Evolutionary conservation across 139 green algal genomes (phyloP), one percentile per base, ranked within the genome.

Genomic region (Eudorina sp.): DNA sequence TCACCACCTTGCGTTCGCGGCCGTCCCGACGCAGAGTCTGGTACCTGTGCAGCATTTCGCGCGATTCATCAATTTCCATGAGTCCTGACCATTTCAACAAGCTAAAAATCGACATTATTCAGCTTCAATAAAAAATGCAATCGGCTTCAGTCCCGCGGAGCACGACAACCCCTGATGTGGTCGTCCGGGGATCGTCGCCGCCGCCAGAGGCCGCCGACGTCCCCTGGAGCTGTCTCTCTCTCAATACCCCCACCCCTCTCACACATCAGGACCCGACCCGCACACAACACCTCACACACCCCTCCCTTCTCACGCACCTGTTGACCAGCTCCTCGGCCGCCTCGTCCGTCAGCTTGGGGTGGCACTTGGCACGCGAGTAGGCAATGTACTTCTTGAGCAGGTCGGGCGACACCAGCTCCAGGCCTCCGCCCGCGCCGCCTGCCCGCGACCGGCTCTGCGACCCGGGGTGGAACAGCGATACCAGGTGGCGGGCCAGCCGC

Each of bases 301-400:
- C n/a, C n/a, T n/a, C n/a, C n/a, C n/a, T n/a, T n/a, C n/a, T n/a
- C 46, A 38, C 79, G 14, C 79, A 85, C 80, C 66, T 69, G 4
- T 94, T 86, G 13, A 98, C 90, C 82, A 99, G 94, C 62, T 94
- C 91, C 38, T 95, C 88, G 3, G 93, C 95, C 5, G 98, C 96
- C 40, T 94, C 96, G 40, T 97, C 92, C 16, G 84, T 94, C 19
- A 99, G 83, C 70, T 91, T 73, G 3, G 98, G 98, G n/a, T 91
- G 48, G 90, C 95, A 94, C 45, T 88, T 94, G 66, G 92, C 79
- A 8, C 96, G 95, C 3, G 97, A 94, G 87, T 96, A 98, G 1
- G 96, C 95, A 53, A 99, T 96, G 93, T 98, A 99, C 73, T 98
- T 94, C 23, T 94, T 92, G 46, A 99, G 93, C 82, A 99, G 91